Evolutionary conservation across 2,329 filamentous ascomycete genomes (phyloP).

Genomic region (Zasmidium cellare): DNA sequence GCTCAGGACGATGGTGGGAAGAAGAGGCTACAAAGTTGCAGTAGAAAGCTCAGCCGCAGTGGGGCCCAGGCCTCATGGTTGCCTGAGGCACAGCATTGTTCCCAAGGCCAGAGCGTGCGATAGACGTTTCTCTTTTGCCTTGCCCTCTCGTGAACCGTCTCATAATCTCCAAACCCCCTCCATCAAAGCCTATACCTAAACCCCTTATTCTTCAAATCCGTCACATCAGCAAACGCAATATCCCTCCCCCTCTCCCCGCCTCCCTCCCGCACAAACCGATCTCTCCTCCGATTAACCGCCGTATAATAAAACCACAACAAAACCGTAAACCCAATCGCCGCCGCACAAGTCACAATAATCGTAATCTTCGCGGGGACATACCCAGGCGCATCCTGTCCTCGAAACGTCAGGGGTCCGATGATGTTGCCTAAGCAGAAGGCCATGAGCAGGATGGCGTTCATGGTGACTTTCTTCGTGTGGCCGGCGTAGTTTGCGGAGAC

Average conservation of each 20-base stretch:
- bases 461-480: slow-evolving; percentile 60
- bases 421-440: slow-evolving; percentile 42
- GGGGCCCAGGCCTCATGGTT: too few species aligned
- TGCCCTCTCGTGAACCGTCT: too few species aligned
- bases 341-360: slow-evolving; percentile 39
- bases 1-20: too few species aligned
- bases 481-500: slow-evolving; percentile 59
- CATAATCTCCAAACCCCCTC: too few species aligned
- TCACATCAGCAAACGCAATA: slow-evolving; percentile 31
- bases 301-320: slow-evolving; percentile 53
- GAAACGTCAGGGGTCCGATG: slow-evolving; percentile 43
- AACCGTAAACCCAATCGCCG: slow-evolving; percentile 42
- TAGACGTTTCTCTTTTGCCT: too few species aligned
- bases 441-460: slow-evolving; percentile 59
- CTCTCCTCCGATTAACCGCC: slow-evolving; percentile 43
- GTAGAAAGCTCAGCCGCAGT: too few species aligned
- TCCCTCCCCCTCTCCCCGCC: slow-evolving; percentile 11
- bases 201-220: slow-evolving; percentile 32
- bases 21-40: too few species aligned
- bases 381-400: slow-evolving; percentile 35
- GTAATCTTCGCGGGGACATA: slow-evolving; percentile 47
- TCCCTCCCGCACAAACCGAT: slow-evolving; percentile 14
- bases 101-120: too few species aligned
- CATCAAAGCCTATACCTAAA: slow-evolving; percentile 25
- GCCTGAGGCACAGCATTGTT: too few species aligned